A percentile compares a stretch with the other conserved stretches of the same genome.
phyloP scores from a whole-genome alignment of 2,329 filamentous ascomycete species.

The Epichloe hybrida region DNA sequence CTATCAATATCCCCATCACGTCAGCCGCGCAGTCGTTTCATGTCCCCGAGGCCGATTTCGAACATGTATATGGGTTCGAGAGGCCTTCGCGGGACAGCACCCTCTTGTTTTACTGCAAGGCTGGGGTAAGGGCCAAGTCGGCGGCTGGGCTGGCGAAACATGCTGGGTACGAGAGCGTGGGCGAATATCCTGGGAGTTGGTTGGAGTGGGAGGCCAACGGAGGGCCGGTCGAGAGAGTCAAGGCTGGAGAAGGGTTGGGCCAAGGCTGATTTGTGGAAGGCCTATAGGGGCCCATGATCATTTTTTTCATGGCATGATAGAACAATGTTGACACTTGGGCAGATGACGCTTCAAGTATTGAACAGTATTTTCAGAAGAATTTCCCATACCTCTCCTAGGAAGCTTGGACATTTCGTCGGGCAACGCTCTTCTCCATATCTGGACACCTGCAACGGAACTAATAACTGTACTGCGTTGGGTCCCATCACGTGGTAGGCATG shows the following conservation, averaged over 20 bases:
- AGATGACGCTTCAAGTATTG: background rate
- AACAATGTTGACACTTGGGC: background rate
- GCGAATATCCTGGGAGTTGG: slow-evolving; percentile 66
- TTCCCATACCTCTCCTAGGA: background rate
- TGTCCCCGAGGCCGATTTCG: slow-evolving; percentile 64
- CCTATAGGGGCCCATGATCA: too few relatives aligned
- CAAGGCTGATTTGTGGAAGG: background rate
- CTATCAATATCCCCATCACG: slow-evolving; percentile 70
- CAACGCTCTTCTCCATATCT: background rate
- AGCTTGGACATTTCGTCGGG: background rate
- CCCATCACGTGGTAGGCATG: too few relatives aligned
- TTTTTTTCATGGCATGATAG: background rate
- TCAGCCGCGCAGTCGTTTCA: slow-evolving; percentile 69
- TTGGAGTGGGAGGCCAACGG: slow-evolving; percentile 68
- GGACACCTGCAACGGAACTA: background rate
- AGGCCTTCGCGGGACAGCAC: slow-evolving; percentile 44
- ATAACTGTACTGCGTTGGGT: background rate
- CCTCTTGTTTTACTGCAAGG: slow-evolving; percentile 85
- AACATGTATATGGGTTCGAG: slow-evolving; percentile 65
- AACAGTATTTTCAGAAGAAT: background rate
- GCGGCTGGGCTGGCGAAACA: slow-evolving; percentile 66
- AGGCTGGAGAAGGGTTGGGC: background rate
- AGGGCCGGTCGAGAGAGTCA: slow-evolving; percentile 35
- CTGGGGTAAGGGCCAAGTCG: slow-evolving; percentile 67
- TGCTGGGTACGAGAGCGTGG: slow-evolving; percentile 59